Conservation (phyloP, 805 yeast species). For the Komagataella populi region DNA sequence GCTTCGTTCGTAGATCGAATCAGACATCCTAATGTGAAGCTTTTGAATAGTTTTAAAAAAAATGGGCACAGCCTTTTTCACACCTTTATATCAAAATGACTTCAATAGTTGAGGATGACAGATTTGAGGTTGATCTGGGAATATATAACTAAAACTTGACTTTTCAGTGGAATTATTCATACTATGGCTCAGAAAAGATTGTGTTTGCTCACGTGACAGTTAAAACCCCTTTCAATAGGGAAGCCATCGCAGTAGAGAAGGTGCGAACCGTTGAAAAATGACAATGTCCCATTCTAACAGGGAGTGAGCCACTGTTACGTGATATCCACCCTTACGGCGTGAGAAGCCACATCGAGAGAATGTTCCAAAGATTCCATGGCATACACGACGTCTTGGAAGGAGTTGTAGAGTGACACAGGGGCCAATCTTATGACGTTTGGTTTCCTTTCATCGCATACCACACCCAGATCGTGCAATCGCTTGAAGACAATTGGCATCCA, state of each 20-base stretch:
- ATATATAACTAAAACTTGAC: not conserved
- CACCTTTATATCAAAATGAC: not conserved
- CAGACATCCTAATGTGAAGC: not conserved
- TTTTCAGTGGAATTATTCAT: no score
- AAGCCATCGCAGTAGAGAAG: no score
- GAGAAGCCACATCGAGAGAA: constrained; percentile 13
- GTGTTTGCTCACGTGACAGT: not conserved
- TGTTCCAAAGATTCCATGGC: constrained; percentile 33
- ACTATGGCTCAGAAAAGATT: not conserved
- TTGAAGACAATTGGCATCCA: constrained; percentile 45
- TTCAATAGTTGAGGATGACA: not conserved
- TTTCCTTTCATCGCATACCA: constrained; percentile 78
- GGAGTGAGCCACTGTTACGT: not conserved
- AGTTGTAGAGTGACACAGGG: constrained; percentile 75
- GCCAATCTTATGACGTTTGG: constrained; percentile 89
- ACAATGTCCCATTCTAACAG: no score
- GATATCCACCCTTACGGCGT: not conserved
- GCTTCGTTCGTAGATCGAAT: not conserved
- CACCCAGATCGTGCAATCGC: constrained; percentile 37
- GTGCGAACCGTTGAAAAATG: no score
- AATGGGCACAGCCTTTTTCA: not conserved
- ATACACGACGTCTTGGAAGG: constrained; percentile 45
- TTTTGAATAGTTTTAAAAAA: not conserved
- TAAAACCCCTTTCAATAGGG: no score
- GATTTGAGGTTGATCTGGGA: not conserved